Percentiles rank a stretch among this genome's conserved stretches.
These are phyloP conservation scores for Bruguiera hainesii DNA, from an alignment of 441 rosid genomes.

Conservation along the genomic window DNA sequence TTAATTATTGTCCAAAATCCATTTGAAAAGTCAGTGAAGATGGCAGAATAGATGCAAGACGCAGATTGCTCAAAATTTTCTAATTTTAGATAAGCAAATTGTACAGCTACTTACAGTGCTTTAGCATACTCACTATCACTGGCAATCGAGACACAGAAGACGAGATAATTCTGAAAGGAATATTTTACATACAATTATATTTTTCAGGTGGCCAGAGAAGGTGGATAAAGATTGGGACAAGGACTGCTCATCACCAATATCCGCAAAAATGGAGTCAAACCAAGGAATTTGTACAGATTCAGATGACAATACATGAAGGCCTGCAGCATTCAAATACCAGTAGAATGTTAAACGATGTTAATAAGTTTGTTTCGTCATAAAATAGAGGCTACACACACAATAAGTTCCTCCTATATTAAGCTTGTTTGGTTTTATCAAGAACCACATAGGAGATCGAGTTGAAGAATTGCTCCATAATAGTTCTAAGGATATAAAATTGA, in stretches of 20 bases:
- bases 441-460: neutral
- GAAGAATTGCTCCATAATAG: conserved; percentile 1
- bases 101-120: conserved; percentile 6
- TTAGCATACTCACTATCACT: neutral
- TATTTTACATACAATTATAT: conserved; percentile 66
- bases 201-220: conserved; percentile 93
- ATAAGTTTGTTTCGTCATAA: neutral
- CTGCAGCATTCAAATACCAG: conserved; percentile 39
- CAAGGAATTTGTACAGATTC: conserved; percentile 88
- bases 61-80: neutral
- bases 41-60: conserved; percentile 9
- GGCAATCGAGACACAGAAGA: neutral
- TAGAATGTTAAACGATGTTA: conserved; percentile 10
- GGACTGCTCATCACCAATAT: conserved; percentile 96
- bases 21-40: conserved; percentile 8
- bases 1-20: conserved; percentile 3
- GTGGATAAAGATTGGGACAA: conserved; percentile 89
- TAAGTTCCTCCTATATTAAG: conserved; percentile 1
- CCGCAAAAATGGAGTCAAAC: conserved; percentile 92
- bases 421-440: conserved; percentile 7
- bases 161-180: conserved; percentile 11
- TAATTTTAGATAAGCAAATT: conserved; percentile 12
- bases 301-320: conserved; percentile 79
- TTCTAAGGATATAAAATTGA: neutral
- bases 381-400: neutral